Evolutionary conservation across 257 asterid genomes (phyloP).

Genomic region (Dorcoceras hygrometricum): DNA sequence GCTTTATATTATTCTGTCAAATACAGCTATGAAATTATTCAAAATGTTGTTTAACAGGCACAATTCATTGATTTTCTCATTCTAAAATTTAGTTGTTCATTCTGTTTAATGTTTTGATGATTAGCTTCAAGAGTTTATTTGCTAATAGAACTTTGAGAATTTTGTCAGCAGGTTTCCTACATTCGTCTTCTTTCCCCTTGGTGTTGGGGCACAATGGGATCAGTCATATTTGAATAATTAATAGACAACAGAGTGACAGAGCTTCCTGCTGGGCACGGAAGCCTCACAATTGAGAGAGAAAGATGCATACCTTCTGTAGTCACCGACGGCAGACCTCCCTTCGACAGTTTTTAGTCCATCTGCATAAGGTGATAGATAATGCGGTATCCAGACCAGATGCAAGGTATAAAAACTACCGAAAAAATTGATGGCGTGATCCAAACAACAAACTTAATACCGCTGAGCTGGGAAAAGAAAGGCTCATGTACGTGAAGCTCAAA

Average conservation of each 20-base stretch:
- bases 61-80: not conserved
- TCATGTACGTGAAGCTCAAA: slow-evolving; percentile 89
- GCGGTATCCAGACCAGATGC: not conserved
- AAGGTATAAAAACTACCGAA: not conserved
- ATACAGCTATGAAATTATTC: too few species aligned
- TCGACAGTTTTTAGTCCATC: slow-evolving; percentile 78
- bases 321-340: slow-evolving; percentile 87
- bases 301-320: slow-evolving; percentile 50
- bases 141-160: not conserved
- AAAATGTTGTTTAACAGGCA: too few species aligned
- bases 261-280: not conserved
- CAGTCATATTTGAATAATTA: not conserved
- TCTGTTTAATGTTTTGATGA: slow-evolving; percentile 3
- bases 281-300: not conserved
- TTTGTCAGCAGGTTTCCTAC: not conserved
- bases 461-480: slow-evolving; percentile 77
- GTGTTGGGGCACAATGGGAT: not conserved
- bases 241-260: not conserved
- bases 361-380: slow-evolving; percentile 27
- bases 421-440: slow-evolving; percentile 6
- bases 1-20: too few species aligned
- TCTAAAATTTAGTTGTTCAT: not conserved
- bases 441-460: slow-evolving; percentile 39
- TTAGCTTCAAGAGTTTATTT: slow-evolving; percentile 12
- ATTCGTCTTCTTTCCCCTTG: not conserved